phyloP scores from a whole-genome alignment of 768 basidiomycete genomes.

The Russula griseocarnosa region DNA sequence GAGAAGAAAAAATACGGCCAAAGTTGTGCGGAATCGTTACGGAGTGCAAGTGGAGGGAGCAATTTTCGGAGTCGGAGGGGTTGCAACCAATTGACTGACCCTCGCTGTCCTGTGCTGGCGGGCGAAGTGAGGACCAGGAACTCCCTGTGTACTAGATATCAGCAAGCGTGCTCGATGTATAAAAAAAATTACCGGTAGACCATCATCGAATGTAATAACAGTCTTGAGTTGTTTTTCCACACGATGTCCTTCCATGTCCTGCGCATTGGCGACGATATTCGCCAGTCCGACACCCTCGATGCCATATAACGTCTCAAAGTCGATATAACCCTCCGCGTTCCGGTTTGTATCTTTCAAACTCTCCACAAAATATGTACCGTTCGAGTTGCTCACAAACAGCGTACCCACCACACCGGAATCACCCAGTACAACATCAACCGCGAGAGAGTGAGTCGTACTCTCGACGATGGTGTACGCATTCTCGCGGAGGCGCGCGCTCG shows the following conservation, averaged over 20 bases:
- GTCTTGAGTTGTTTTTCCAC: conserved; percentile 72
- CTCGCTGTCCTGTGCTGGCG: conserved; percentile 54
- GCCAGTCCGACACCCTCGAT: conserved; percentile 89
- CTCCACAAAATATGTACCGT: conserved; percentile 93
- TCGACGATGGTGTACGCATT: conserved; percentile 97
- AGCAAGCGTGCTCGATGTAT: conserved; percentile 1
- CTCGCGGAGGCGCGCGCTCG: conserved; percentile 70
- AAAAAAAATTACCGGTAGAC: conserved; percentile 34
- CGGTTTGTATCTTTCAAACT: conserved; percentile 90
- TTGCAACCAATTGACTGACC: conserved; percentile 65
- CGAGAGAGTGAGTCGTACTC: conserved; percentile 87
- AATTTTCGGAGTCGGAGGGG: conserved; percentile 49
- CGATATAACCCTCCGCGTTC: conserved; percentile 83
- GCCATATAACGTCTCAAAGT: conserved; percentile 85
- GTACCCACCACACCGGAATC: conserved; percentile 70
- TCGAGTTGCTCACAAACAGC: conserved; percentile 91
- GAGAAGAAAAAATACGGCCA: conserved; percentile 90
- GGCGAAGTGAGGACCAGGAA: conserved; percentile 66
- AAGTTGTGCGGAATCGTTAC: conserved; percentile 91
- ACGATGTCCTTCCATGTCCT: conserved; percentile 72
- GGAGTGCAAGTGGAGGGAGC: conserved; percentile 89
- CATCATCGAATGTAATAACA: conserved; percentile 87
- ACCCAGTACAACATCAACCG: conserved; percentile 85
- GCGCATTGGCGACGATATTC: conserved; percentile 79
- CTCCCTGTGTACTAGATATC: conserved; percentile 43